Base-by-base conservation (phyloP, 2,329 filamentous ascomycete species). In the Diaporthe longicolla region DNA sequence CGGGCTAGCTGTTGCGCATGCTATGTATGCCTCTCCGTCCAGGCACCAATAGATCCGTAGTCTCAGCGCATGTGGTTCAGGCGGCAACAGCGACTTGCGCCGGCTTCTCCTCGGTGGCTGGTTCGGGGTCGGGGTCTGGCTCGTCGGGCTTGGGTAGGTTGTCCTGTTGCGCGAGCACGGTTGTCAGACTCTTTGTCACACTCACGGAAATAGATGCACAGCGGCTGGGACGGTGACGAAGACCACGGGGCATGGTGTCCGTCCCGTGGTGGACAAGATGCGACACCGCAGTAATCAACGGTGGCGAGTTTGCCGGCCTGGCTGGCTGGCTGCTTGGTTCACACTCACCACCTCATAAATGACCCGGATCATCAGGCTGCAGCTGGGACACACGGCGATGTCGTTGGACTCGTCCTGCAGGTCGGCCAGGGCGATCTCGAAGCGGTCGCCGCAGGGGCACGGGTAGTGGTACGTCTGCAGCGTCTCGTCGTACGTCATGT, bases 361-460 rank as follows among this genome's bases (percentile, higher is more conserved):
- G 19, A 99, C 95, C 74, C 93, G 87, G 73, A 99, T 98, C 95
- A 97, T 98, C 79, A 99, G 86, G 83, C 95, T 98, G 84, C 97
- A 99, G 82, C 95, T 98, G 29, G 97, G 97, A 80, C 97, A 99
- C 15, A 98, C 94, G n/a, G 94, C 97, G 81, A 99, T 95, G 79
- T 98, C 95, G 76, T 80, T 85, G 82, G 96, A 92, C 76, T 94
- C 94, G 81, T 98, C 95, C 73, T 92, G 90, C 79, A 99, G 87
- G 82, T 98, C 95, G 72, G 89, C 91, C 72, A 98, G 91, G 26
- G 90, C 90, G 81, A 97, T 98, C 86, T 98, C 94, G 86, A 99
- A 99, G 75, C 94, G 91, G 85, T 99, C 97, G 86, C 97, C 97
- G 84, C 97, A 99, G 1, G 97, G 97, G 83, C 97, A 99, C 19